Base-by-base conservation (phyloP, 805 yeast species). In the Isabelozyma heimii region DNA sequence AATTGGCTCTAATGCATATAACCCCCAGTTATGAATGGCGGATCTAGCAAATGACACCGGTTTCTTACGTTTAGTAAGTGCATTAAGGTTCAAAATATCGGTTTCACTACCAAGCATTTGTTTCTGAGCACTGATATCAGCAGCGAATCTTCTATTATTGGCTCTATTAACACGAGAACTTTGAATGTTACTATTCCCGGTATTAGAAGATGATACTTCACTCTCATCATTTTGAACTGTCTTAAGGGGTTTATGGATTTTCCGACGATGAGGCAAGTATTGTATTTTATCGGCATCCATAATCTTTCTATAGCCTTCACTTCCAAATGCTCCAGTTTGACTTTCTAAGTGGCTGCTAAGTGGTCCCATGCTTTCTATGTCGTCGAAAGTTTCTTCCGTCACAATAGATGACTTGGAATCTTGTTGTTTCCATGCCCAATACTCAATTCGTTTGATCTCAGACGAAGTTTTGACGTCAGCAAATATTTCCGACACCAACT, bases 1-100 rank as follows among this genome's bases (percentile, higher is more conserved):
- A 61, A 94, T 94, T 1, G 96, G 96, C 60, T 94, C 98, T 59
- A 89, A 72, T 0, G 99, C 99, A 68, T 91, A 94, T 38, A 94
- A 71, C 0, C 99, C 99, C 99, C 99, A 94, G 61, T 92, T 90
- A 66, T 94, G 99, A 60, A 94, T 94, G 0, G 97, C 96, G 2
- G 97, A 91, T 47, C 98, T 77, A 0, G 97, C 97, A 75, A 91
- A 91, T n/a, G 94, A 86, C 8, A 92, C 97, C 0, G 97, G 96
- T 61, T 92, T 92, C 66, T 87, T 89, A 53, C 97, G 80, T 62
- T 89, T 91, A 55, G 89, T 88, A 57, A 92, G 78, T 53, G 92
- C 95, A 63, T 91, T 92, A 69, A 90, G 78, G 41, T 89, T 85
- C 56, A 91, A 71, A 5, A 89, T 79, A 59, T 90, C 97, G 0